A percentile compares a stretch with the other conserved stretches of the same genome.
phyloP scores from a whole-genome alignment of 345 rosid species.

The Brassica napus region Da-Ae NC_063440.1:22335001-22335500 shows the following conservation, averaged over 20 bases:
- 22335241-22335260: background rate
- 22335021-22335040: background rate
- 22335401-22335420: conserved; percentile 9
- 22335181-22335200: background rate
- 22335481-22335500: background rate
- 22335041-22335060: background rate
- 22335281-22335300: background rate
- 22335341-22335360: conserved; percentile 8
- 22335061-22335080: background rate
- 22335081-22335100: background rate
- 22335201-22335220: background rate
- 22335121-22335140: background rate
- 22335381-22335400: conserved; percentile 4
- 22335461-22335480: background rate
- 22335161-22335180: background rate
- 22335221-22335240: background rate
- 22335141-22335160: background rate
- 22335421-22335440: conserved; percentile 12
- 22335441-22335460: background rate
- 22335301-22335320: conserved; percentile 17
- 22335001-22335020: background rate
- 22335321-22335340: conserved; percentile 18
- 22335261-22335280: too few relatives aligned
- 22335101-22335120: background rate
- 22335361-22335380: conserved; percentile 11